A percentile compares a stretch with the other conserved stretches of the same genome.
Evolutionary conservation across 345 rosid genomes (phyloP).

Genomic region (Salix viminalis): DNA sequence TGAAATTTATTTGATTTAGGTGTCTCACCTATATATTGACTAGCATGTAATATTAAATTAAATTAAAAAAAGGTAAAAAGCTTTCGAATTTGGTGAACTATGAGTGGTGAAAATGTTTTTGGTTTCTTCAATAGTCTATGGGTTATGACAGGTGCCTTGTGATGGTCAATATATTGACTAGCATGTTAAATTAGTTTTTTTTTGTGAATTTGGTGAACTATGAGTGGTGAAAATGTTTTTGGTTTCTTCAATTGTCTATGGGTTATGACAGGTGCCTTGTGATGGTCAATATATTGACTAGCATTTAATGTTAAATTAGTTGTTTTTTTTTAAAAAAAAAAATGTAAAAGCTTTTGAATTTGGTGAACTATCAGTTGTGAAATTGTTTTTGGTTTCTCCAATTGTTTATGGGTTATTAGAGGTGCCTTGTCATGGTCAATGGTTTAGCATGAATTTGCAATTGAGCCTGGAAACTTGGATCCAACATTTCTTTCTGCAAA

Average conservation of each 20-base stretch:
- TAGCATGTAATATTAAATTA: background rate
- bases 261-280: background rate
- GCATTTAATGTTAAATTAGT: background rate
- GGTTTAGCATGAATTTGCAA: background rate
- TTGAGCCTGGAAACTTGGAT: background rate
- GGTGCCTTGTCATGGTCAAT: background rate
- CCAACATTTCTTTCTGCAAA: background rate
- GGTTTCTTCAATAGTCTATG: background rate
- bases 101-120: background rate
- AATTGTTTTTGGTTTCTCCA: background rate
- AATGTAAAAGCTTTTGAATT: background rate
- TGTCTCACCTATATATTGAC: slow-evolving; percentile 25
- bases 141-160: background rate
- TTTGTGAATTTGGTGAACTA: background rate
- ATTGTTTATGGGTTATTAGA: background rate
- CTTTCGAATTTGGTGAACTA: background rate
- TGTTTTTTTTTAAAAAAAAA: too few relatives aligned
- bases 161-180: slow-evolving; percentile 16
- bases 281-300: slow-evolving; percentile 18
- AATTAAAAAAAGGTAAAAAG: background rate
- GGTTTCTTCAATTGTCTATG: background rate
- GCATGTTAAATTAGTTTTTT: background rate
- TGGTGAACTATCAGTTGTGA: background rate
- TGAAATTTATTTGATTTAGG: slow-evolving; percentile 13
- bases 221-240: background rate